A percentile compares a stretch with the other conserved stretches of the same genome.
Evolutionary conservation across 306 rosid genomes (phyloP).

Genomic region (Pterocarpus macrocarpus): DNA sequence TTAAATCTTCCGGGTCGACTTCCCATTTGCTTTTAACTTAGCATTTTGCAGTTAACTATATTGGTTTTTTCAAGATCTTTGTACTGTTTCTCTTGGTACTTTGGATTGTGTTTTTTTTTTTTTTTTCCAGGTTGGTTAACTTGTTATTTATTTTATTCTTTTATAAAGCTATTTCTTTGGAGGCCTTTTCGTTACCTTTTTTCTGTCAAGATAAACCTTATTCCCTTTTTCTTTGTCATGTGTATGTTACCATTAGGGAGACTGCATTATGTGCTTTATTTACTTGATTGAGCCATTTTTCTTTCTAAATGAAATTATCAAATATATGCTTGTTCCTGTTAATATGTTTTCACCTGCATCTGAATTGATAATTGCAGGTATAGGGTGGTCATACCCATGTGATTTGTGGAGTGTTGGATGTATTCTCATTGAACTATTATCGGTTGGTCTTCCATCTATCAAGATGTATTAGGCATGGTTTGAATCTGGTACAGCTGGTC

Average conservation of each 20-base stretch:
- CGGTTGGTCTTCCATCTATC: constrained; percentile 62
- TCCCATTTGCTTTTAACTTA: background rate
- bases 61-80: constrained; percentile 30
- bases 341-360: constrained; percentile 45
- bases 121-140: background rate
- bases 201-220: too few species aligned
- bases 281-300: background rate
- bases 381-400: constrained; percentile 93
- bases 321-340: constrained; percentile 15
- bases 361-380: constrained; percentile 66
- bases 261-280: constrained; percentile 3
- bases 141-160: background rate
- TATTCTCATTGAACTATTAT: constrained; percentile 79
- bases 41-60: constrained; percentile 16
- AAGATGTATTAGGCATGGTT: constrained; percentile 43
- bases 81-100: background rate
- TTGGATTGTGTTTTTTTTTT: background rate
- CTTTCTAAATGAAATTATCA: background rate
- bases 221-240: too few species aligned
- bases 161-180: background rate
- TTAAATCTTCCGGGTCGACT: constrained; percentile 1
- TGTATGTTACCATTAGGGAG: constrained; percentile 26
- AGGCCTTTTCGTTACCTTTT: background rate
- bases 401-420: constrained; percentile 96
- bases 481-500: constrained; percentile 39